These are phyloP conservation scores for Ophiorrhiza pumila DNA, from an alignment of 257 asterid genomes.

Conservation along the genomic window DNA sequence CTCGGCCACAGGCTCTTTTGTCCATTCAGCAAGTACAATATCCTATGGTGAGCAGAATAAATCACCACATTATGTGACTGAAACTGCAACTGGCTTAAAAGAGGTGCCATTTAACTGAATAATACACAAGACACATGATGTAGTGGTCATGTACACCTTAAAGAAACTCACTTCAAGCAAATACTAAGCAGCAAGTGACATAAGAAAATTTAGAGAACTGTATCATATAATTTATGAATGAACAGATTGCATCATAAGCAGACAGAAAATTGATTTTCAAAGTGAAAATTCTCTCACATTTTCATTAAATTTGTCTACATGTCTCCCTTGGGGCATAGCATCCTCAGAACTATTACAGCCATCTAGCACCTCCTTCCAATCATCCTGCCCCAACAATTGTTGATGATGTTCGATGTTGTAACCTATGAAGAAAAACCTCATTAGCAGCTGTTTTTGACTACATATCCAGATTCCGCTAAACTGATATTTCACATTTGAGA, in stretches of 20 bases:
- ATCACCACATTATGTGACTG: not conserved
- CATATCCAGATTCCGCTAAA: constrained; percentile 9
- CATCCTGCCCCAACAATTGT: constrained; percentile 37
- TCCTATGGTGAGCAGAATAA: constrained; percentile 26
- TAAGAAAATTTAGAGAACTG: not conserved
- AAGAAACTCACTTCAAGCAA: not conserved
- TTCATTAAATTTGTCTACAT: constrained; percentile 21
- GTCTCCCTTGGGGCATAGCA: constrained; percentile 34
- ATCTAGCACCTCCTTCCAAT: constrained; percentile 57
- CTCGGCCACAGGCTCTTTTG: constrained; percentile 14
- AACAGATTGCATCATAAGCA: not conserved
- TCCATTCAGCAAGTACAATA: constrained; percentile 17
- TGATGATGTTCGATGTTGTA: constrained; percentile 31
- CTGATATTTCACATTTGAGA: not conserved
- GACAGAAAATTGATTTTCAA: not conserved
- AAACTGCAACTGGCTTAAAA: constrained; percentile 1
- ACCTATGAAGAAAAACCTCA: constrained; percentile 39
- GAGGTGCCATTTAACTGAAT: not conserved
- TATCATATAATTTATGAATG: not conserved
- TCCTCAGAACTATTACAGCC: constrained; percentile 35
- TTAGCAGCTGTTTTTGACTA: constrained; percentile 25
- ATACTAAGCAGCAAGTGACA: not conserved
- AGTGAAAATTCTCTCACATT: constrained; percentile 30
- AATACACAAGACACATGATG: not conserved
- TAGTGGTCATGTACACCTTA: not conserved